Conservation (phyloP, 2,329 filamentous ascomycete genomes). For the Cadophora gregata region DNA sequence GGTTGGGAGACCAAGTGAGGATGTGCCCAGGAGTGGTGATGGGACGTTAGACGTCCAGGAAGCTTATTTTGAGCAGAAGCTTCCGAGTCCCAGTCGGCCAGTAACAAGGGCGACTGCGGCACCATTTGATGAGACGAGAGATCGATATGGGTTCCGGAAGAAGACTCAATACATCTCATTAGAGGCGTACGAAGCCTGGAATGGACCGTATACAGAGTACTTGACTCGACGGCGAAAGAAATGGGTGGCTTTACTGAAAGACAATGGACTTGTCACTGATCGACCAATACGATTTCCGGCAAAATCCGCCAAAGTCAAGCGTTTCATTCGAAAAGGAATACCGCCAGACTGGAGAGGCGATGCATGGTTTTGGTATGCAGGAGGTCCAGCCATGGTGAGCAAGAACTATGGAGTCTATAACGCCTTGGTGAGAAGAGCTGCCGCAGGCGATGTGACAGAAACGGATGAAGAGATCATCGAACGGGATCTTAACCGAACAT, state of each 20-base stretch:
- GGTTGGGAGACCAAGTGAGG: slow-evolving; percentile 52
- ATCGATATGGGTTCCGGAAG: slow-evolving; percentile 94
- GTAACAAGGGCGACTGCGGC: slow-evolving; percentile 26
- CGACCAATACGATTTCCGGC: slow-evolving; percentile 79
- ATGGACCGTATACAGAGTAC: slow-evolving; percentile 75
- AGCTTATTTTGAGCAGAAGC: slow-evolving; percentile 27
- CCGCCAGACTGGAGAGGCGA: slow-evolving; percentile 93
- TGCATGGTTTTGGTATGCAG: slow-evolving; percentile 96
- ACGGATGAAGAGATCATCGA: slow-evolving; percentile 91
- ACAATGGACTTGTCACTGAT: slow-evolving; percentile 74
- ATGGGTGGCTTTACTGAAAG: slow-evolving; percentile 80
- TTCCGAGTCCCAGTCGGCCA: slow-evolving; percentile 22
- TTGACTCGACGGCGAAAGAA: slow-evolving; percentile 77
- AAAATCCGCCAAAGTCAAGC: slow-evolving; percentile 81
- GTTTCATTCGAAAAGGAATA: slow-evolving; percentile 91
- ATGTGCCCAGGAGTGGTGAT: slow-evolving; percentile 24
- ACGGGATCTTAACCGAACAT: slow-evolving; percentile 90
- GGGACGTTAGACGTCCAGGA: slow-evolving; percentile 29
- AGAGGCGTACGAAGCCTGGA: slow-evolving; percentile 84
- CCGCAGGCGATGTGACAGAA: slow-evolving; percentile 65
- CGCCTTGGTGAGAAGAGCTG: slow-evolving; percentile 66
- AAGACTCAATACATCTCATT: slow-evolving; percentile 78
- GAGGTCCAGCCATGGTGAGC: slow-evolving; percentile 78
- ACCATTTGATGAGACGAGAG: slow-evolving; percentile 54
- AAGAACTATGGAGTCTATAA: slow-evolving; percentile 81